phyloP scores from a whole-genome alignment of 2,329 filamentous ascomycete genomes.

The Emericellopsis cladophorae region DNA sequence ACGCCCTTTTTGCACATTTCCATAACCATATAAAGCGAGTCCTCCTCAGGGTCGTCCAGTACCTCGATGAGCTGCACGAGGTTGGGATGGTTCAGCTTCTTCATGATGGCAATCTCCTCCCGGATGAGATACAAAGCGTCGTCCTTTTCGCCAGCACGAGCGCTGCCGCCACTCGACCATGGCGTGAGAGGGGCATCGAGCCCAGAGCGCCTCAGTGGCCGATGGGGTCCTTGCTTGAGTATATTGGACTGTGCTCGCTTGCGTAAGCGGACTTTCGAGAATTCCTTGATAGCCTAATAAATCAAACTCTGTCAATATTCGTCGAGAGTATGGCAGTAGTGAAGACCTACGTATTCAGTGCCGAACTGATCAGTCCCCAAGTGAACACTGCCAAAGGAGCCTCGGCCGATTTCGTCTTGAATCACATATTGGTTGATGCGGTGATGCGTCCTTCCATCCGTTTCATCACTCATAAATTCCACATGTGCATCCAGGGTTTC shows the following conservation, averaged over 20 bases:
- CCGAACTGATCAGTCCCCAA: constrained; percentile 83
- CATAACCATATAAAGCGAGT: constrained; percentile 95
- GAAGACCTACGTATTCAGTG: constrained; percentile 68
- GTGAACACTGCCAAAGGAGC: constrained; percentile 91
- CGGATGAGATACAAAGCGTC: constrained; percentile 77
- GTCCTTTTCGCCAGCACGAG: constrained; percentile 42
- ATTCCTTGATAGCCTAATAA: constrained; percentile 82
- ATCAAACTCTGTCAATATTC: no score
- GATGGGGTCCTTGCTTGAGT: constrained; percentile 40
- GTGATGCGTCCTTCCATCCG: constrained; percentile 70
- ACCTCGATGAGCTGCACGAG: constrained; percentile 91
- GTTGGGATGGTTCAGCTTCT: constrained; percentile 91
- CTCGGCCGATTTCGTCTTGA: constrained; percentile 88
- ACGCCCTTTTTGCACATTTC: constrained; percentile 99
- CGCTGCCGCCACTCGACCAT: constrained; percentile 9
- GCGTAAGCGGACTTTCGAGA: constrained; percentile 82
- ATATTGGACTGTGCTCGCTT: constrained; percentile 87
- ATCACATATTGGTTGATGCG: constrained; percentile 93
- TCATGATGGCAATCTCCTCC: constrained; percentile 98
- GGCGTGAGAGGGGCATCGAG: constrained; percentile 13
- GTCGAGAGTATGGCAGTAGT: not conserved
- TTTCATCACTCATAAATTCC: constrained; percentile 73
- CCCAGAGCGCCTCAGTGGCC: constrained; percentile 17
- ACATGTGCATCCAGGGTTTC: constrained; percentile 87
- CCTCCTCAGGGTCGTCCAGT: constrained; percentile 86